Percentiles rank a stretch among this genome's conserved stretches.
These are phyloP conservation scores for Vaccinium myrtillus DNA, from an alignment of 148 eudicot species.

Conservation along the genomic window DNA sequence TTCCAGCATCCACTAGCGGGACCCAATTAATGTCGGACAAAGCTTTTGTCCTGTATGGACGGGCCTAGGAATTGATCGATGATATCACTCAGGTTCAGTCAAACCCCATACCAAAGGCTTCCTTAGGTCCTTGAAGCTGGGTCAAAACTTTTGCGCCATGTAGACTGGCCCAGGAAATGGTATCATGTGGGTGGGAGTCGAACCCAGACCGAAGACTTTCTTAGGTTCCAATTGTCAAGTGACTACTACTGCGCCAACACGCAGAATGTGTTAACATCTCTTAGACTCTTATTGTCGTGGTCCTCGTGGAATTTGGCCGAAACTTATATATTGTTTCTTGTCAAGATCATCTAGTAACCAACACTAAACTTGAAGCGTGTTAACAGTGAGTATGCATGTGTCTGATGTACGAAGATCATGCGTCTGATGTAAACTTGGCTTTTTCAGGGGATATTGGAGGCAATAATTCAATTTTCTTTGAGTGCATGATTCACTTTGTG, in stretches of 20 bases:
- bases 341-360: not conserved
- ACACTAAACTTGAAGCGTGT: not conserved
- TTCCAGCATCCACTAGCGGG: not conserved
- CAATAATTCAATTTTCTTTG: not conserved
- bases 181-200: no score
- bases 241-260: not conserved
- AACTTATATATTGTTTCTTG: not conserved
- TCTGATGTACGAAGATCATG: not conserved
- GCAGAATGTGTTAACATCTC: not conserved
- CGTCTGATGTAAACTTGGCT: not conserved
- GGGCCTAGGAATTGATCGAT: not conserved
- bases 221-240: not conserved
- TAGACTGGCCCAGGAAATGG: no score
- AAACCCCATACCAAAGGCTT: not conserved
- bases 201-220: no score
- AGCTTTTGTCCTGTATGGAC: not conserved
- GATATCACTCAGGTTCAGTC: not conserved
- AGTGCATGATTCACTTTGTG: not conserved
- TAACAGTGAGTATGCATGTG: not conserved
- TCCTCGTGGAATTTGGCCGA: not conserved
- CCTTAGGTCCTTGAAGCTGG: not conserved
- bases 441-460: not conserved
- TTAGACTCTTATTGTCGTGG: not conserved
- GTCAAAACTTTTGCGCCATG: no score
- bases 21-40: not conserved